Percentiles rank a stretch among this genome's conserved stretches.
phyloP scores from a whole-genome alignment of 257 asterid genomes.

The Primulina huaijiensis region DNA sequence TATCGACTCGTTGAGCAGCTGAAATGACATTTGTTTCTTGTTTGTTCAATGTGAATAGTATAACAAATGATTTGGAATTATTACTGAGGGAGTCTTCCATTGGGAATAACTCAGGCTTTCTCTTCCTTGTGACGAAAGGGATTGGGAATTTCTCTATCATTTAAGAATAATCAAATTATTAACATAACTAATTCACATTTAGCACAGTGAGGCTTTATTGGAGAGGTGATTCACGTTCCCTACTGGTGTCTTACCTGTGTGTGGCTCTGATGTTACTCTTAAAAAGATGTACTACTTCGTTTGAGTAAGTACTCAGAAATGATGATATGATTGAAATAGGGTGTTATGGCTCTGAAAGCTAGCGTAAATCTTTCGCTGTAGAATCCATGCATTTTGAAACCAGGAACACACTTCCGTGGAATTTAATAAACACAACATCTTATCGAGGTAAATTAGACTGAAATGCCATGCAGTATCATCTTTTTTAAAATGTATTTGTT shows the following conservation, averaged over 20 bases:
- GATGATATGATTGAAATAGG: neutral
- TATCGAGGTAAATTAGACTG: neutral
- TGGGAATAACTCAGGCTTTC: neutral
- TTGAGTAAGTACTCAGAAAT: neutral
- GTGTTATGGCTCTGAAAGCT: constrained; percentile 11
- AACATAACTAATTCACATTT: no score
- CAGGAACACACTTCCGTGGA: neutral
- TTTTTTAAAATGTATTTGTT: neutral
- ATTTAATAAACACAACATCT: neutral
- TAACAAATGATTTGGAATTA: no score
- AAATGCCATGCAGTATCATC: no score
- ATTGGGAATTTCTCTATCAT: no score
- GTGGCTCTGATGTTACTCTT: neutral
- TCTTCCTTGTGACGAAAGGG: neutral
- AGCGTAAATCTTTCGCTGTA: neutral
- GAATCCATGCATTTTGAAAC: neutral
- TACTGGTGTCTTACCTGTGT: no score
- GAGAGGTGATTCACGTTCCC: no score
- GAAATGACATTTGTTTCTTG: neutral
- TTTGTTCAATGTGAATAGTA: neutral
- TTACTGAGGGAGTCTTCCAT: neutral
- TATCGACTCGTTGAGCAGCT: no score
- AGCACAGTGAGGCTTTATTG: no score
- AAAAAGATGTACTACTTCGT: neutral
- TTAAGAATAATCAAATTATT: no score